Base-by-base conservation (phyloP, 305 asterid species). In the Fraxinus dipetala region DNA sequence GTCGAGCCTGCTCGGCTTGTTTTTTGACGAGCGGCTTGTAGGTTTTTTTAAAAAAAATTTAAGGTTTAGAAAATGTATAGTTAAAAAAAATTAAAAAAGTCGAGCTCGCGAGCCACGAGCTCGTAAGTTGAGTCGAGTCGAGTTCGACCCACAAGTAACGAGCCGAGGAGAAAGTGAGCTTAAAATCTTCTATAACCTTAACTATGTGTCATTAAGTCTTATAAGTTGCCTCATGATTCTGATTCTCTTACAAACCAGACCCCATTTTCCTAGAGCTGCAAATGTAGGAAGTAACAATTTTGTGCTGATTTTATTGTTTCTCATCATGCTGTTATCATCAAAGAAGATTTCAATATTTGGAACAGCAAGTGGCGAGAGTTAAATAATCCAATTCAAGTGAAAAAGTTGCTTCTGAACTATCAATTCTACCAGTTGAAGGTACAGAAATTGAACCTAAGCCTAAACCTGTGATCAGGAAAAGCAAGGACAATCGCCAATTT, bases 211-310 rank as follows among this genome's bases (percentile, higher is more conserved):
- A 0, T 89, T 92, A 6, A 83, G 89, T n/a, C 80, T 92, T 1
- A 93, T 91, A 0, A 87, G 93, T 9, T 89, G 89, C 30, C 72
- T 92, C 11, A 87, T 90, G 94, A 6, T 86, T 20, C 59, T 89
- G 3, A 92, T 90, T 31, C 79, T 90, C 30, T 6, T 89, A 5
- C 94, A 92, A 70, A 91, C 85, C 5, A 48, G 78, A 72, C 45
- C 87, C 3, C 2, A 22, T 11, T 90, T 92, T 45, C 34, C 86
- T 7, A 18, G 76, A 31, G 35, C 74, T 0, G 89, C 35, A 73
- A 89, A 85, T 75, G 79, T 40, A 0, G 85, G 43, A 9, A 82
- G 93, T 80, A 88, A 87, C 4, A 32, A 75, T 5, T 75, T 85
- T 14, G 91, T 86, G 16, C 2, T 89, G 6, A 6, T 86, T 48